A percentile compares a stretch with the other conserved stretches of the same genome.
phyloP scores from a whole-genome alignment of 805 yeast genomes.

The Ogataea methanolica region DNA sequence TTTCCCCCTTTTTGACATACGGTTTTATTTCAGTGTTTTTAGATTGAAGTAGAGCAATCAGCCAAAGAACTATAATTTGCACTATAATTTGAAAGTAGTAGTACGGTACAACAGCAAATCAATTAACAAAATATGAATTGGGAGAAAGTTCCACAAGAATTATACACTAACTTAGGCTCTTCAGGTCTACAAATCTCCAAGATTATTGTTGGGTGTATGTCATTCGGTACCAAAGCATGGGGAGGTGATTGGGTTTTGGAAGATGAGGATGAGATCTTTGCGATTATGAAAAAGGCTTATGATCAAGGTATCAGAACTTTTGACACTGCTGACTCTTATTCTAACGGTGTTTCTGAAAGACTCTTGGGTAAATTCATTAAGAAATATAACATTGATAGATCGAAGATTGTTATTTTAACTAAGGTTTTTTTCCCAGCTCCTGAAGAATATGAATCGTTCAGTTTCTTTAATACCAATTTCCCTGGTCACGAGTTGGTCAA shows the following conservation, averaged over 20 bases:
- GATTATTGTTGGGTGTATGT: too few species aligned
- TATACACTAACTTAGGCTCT: too few species aligned
- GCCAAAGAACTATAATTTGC: too few species aligned
- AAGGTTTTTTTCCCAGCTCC: slow-evolving; percentile 34
- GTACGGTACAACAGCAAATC: too few species aligned
- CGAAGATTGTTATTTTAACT: slow-evolving; percentile 49
- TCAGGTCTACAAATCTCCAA: too few species aligned
- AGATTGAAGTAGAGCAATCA: too few species aligned
- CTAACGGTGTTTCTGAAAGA: slow-evolving; percentile 42
- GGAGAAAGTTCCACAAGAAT: too few species aligned
- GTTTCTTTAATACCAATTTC: slow-evolving; percentile 45
- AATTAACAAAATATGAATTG: slow-evolving; percentile 16
- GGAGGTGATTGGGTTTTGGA: too few species aligned
- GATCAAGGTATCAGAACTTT: slow-evolving; percentile 42
- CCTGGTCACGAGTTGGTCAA: slow-evolving; percentile 13
- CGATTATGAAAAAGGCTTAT: slow-evolving; percentile 39
- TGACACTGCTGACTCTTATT: slow-evolving; percentile 46
- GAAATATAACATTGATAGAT: slow-evolving; percentile 45
- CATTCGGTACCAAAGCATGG: too few species aligned
- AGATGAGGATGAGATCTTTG: slow-evolving; percentile 36
- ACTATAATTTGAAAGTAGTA: too few species aligned
- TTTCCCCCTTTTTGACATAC: too few species aligned
- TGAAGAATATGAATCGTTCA: slow-evolving; percentile 15
- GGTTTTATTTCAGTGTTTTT: too few species aligned
- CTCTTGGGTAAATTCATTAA: slow-evolving; percentile 48